Evolutionary conservation across 2,329 filamentous ascomycete species (phyloP).

Genomic region (Cladosporium sp.): DNA sequence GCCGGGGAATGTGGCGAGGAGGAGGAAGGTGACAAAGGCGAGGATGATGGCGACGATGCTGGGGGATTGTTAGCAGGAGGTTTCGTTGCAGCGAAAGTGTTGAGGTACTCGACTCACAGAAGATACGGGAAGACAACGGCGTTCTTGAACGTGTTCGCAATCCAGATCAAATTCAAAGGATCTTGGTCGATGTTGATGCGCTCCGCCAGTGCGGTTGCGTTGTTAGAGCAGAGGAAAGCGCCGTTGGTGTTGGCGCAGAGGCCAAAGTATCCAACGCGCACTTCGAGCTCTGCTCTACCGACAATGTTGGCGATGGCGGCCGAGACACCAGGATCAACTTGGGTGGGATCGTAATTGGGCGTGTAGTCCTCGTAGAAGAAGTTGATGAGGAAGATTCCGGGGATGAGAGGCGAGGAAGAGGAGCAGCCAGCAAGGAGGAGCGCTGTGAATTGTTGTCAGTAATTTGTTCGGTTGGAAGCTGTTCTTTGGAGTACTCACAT

Average conservation of each 20-base stretch:
- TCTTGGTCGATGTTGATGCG: slow-evolving; percentile 88
- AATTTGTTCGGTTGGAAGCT: not conserved
- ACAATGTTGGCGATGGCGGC: slow-evolving; percentile 87
- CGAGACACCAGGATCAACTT: slow-evolving; percentile 85
- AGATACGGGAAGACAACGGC: slow-evolving; percentile 97
- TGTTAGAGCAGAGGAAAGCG: slow-evolving; percentile 92
- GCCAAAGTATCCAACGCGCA: slow-evolving; percentile 94
- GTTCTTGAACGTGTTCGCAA: slow-evolving; percentile 95
- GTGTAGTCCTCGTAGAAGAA: slow-evolving; percentile 90
- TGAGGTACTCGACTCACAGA: slow-evolving; percentile 63
- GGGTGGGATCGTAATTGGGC: slow-evolving; percentile 74
- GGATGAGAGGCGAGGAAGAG: slow-evolving; percentile 90
- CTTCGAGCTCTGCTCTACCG: slow-evolving; percentile 74
- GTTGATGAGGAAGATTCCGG: slow-evolving; percentile 95
- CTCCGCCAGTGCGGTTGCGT: slow-evolving; percentile 86
- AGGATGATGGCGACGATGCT: slow-evolving; percentile 98
- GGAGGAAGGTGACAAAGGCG: slow-evolving; percentile 89
- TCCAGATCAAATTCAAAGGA: slow-evolving; percentile 94
- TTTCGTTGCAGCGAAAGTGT: not conserved
- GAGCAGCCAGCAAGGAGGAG: slow-evolving; percentile 92
- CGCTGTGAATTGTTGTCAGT: slow-evolving; percentile 48
- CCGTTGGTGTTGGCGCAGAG: slow-evolving; percentile 94
- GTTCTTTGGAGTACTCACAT: slow-evolving; percentile 55
- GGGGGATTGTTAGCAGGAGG: slow-evolving; percentile 13
- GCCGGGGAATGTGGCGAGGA: slow-evolving; percentile 92